Base-by-base conservation (phyloP, 2,329 filamentous ascomycete genomes). In the Tolypocladium sp. region DNA sequence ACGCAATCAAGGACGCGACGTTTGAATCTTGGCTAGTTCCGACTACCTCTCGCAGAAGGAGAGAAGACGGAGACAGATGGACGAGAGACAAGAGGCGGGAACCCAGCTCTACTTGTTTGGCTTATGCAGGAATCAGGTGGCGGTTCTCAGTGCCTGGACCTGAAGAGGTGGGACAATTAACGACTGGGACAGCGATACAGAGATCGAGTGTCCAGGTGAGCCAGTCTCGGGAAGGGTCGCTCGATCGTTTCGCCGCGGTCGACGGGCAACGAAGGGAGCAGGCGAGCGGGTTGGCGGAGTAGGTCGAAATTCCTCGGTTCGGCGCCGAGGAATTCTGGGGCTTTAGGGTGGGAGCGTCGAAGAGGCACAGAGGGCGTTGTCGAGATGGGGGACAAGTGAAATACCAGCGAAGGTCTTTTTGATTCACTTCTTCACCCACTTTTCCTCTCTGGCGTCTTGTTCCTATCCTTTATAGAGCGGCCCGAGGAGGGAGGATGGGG, bases 281-380 rank as follows among this genome's bases (percentile, higher is more conserved):
- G 64, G 65, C 61, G 59, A 61, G 65, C 67, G 64, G 65, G 65
- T 65, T 67, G 66, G 64, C 64, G 64, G 62, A 63, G 62, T 61
- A 62, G 65, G 68, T 65, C 69, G 68, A 69, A 74, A 75, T 77
- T 77, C 75, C 73, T 75, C 69, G 69, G 70, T 62, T 70, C 69
- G 69, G 70, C 69, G 69, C 70, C 71, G 71, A 76, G 76, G 76
- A 77, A 79, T 78, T 74, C 63, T 64, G 55, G 59, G 58, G 60
- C 64, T 61, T 59, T 58, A 63, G 61, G 60, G 63, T 61, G 58
- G 63, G 64, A 56, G 61, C 62, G 64, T 63, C 57, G 61, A 60
- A 58, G 61, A 62, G 49, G 59, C 61, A 58, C 60, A 56, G 52
- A 56, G 38, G 58, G 57, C 59, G 63, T 59, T 62, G 51, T 53